phyloP scores from a whole-genome alignment of 192 early-diverging fungal genomes.

The Rhizophagus clarus region DNA sequence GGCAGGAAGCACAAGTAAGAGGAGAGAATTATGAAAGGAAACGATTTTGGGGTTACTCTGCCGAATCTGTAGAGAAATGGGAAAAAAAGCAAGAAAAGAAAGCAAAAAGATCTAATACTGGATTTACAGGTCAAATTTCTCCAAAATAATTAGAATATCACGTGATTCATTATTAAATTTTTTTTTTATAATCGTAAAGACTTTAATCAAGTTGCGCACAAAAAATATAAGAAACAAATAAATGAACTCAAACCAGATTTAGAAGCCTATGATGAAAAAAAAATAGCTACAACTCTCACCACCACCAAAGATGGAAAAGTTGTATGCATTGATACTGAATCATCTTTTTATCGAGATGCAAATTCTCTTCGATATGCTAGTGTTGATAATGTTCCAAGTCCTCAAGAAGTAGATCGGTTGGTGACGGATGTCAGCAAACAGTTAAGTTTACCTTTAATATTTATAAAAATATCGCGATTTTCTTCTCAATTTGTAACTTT shows the following conservation, averaged over 20 bases:
- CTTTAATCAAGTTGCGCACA: slow-evolving; percentile 80
- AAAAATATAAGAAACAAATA: slow-evolving; percentile 84
- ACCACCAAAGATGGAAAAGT: slow-evolving; percentile 35
- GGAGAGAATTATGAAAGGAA: slow-evolving; percentile 86
- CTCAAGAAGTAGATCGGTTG: slow-evolving; percentile 68
- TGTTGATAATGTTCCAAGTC: slow-evolving; percentile 59
- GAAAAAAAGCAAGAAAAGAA: slow-evolving; percentile 79
- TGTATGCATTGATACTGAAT: slow-evolving; percentile 36
- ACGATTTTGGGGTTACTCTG: slow-evolving; percentile 81
- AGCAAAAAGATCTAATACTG: slow-evolving; percentile 62
- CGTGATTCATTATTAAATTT: too few relatives aligned
- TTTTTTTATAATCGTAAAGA: slow-evolving; percentile 46
- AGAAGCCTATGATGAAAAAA: slow-evolving; percentile 69
- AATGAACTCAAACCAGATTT: slow-evolving; percentile 87
- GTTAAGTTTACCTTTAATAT: too few relatives aligned
- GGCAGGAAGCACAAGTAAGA: slow-evolving; percentile 59
- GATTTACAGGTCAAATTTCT: slow-evolving; percentile 70
- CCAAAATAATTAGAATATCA: too few relatives aligned
- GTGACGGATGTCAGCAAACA: slow-evolving; percentile 67
- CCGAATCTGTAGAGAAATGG: slow-evolving; percentile 84
- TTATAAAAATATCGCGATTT: too few relatives aligned
- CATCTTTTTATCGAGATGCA: slow-evolving; percentile 65
- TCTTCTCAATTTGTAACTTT: too few relatives aligned
- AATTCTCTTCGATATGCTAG: slow-evolving; percentile 68
- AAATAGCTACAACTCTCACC: slow-evolving; percentile 38